Conservation (phyloP, 768 basidiomycete genomes). For the Trametes cingulata region DNA sequence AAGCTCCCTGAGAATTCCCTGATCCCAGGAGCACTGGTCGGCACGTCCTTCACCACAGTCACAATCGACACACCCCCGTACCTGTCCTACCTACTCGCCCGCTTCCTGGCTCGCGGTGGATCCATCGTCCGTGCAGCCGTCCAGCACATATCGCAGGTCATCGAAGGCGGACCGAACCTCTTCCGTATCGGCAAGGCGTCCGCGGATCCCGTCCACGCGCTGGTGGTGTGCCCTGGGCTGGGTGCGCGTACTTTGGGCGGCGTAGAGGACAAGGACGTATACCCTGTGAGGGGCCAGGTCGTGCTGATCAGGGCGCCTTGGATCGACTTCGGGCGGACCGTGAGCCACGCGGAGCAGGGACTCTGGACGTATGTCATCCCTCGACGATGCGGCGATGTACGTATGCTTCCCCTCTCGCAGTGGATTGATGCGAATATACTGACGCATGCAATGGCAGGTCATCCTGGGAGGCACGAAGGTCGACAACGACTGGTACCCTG, state of each 20-base stretch:
- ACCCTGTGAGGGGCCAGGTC: constrained; percentile 50
- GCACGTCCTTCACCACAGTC: constrained; percentile 63
- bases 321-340: constrained; percentile 52
- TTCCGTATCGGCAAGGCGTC: constrained; percentile 22
- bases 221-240: constrained; percentile 73
- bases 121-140: constrained; percentile 55
- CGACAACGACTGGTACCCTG: constrained; percentile 69
- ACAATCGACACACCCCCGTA: constrained; percentile 68
- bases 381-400: constrained; percentile 53
- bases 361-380: constrained; percentile 67
- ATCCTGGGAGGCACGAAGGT: constrained; percentile 63
- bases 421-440: background rate
- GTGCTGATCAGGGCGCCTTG: constrained; percentile 49
- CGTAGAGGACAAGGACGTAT: constrained; percentile 49
- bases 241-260: constrained; percentile 54
- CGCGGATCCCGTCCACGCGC: constrained; percentile 41
- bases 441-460: constrained; percentile 35
- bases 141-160: constrained; percentile 68
- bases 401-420: constrained; percentile 19
- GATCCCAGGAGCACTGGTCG: constrained; percentile 43
- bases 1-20: constrained; percentile 44
- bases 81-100: constrained; percentile 60
- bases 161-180: constrained; percentile 52
- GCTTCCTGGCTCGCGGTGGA: constrained; percentile 65
- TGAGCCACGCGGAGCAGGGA: constrained; percentile 41